Conservation (phyloP, 202 grass and related monocot genomes). For the Eragrostis tef region DNA sequence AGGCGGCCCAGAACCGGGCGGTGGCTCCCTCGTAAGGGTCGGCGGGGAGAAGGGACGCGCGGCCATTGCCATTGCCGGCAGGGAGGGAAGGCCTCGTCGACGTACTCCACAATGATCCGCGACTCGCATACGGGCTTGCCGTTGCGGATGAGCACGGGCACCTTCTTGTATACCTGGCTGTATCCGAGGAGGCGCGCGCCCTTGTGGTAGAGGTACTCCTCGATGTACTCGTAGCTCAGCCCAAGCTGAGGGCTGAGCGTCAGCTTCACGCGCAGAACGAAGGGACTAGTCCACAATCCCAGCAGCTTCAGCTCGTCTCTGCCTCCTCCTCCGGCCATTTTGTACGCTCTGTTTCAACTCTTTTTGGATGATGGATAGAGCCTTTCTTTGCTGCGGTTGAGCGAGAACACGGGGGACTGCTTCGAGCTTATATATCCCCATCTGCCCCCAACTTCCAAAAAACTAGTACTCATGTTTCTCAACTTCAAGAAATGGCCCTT, state of each 20-base stretch:
- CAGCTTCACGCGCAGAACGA: constrained; percentile 38
- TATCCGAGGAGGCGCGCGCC: constrained; percentile 43
- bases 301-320: constrained; percentile 49
- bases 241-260: constrained; percentile 55
- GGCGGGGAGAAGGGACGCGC: constrained; percentile 26
- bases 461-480: too few species aligned
- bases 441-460: too few species aligned
- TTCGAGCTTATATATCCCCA: too few species aligned
- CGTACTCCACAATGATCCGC: constrained; percentile 49
- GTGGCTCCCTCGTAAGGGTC: constrained; percentile 49
- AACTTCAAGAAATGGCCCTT: too few species aligned
- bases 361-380: too few species aligned
- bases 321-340: constrained; percentile 3
- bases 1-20: constrained; percentile 53
- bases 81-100: constrained; percentile 38
- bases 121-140: constrained; percentile 53
- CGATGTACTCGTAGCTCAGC: constrained; percentile 41
- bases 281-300: constrained; percentile 50
- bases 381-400: too few species aligned
- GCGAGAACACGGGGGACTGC: too few species aligned
- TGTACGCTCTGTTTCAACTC: too few species aligned
- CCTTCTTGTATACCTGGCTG: constrained; percentile 27
- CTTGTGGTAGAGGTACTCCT: constrained; percentile 52
- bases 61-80: not conserved
- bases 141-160: constrained; percentile 31